Evolutionary conservation across 2,329 filamentous ascomycete genomes (phyloP), one percentile per base, ranked within the genome.

Genomic region (Plectosphaerella cucumerina): DNA sequence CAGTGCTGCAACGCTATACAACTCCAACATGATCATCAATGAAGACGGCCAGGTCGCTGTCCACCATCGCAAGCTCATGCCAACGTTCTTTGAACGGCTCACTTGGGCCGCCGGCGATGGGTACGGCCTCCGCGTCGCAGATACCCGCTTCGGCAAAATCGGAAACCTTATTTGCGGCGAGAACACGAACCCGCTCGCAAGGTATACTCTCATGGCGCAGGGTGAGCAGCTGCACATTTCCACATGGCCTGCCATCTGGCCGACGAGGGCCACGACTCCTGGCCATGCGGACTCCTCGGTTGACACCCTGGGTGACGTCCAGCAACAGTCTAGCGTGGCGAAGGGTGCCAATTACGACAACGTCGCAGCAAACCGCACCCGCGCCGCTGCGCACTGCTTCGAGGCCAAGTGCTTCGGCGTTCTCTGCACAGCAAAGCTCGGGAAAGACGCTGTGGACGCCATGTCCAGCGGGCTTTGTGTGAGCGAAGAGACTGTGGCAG

Each of bases 381-480:
- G 79, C 3, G 72, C 75, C 2, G 77, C 77, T 1, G 77, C 76
- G 0, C 78, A 82, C 58, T 81, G 77, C 54, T 82, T 83, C 54
- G 80, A 82, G 50, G 78, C 75, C 0, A 82, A 82, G 55, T 77
- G 72, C 42, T 82, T 81, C 44, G 78, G 78, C 0, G 70, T 82
- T 1, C 59, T 79, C 15, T 78, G 75, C 54, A 67, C 74, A 0
- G 72, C 71, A 0, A 58, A 69, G 20, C 60, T 81, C 1, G 72
- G 69, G 18, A 42, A 68, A 0, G 65, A 71, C 15, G 68, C 68
- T 0, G 67, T 76, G 3, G 62, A 71, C 2, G 54, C 55, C 0
- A 57, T 73, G 4, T 55, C 65, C 0, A 58, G 56, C 0, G 66
- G 65, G 0, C 61, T 67, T 1, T 53, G 53, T 2, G 54, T 65